Evolutionary conservation across 2,329 filamentous ascomycete genomes (phyloP).

Genomic region (Fusarium chlamydosporum): DNA sequence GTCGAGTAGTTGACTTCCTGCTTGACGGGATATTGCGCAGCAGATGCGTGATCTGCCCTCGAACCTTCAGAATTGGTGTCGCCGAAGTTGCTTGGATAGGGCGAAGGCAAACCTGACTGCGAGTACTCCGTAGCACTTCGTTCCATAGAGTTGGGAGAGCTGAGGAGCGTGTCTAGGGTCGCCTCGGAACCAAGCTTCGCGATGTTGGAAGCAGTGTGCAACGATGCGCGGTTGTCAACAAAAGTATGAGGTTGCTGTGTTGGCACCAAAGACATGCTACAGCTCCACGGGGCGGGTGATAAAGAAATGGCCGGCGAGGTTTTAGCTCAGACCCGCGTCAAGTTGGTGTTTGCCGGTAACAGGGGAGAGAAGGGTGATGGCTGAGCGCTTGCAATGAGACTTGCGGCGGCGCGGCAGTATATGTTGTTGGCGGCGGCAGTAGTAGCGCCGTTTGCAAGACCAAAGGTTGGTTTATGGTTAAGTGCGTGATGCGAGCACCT

Average conservation of each 20-base stretch:
- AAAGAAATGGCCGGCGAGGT: conserved; percentile 52
- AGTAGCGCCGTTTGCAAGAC: conserved; percentile 53
- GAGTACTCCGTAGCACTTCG: conserved; percentile 80
- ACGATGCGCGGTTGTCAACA: conserved; percentile 49
- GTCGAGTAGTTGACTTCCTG: conserved; percentile 85
- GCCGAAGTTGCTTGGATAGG: conserved; percentile 75
- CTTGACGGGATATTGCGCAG: conserved; percentile 88
- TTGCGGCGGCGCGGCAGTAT: conserved; percentile 56
- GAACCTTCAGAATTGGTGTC: conserved; percentile 86
- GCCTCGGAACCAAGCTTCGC: conserved; percentile 49
- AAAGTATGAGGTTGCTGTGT: conserved; percentile 54
- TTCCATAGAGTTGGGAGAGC: conserved; percentile 65
- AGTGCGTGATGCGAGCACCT: conserved; percentile 54
- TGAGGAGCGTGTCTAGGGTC: conserved; percentile 48
- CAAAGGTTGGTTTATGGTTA: conserved; percentile 53
- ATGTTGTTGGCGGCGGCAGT: conserved; percentile 55
- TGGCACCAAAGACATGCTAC: conserved; percentile 56
- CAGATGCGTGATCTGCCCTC: conserved; percentile 91
- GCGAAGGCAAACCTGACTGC: conserved; percentile 89
- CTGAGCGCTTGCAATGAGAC: conserved; percentile 52
- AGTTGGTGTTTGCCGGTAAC: conserved; percentile 50
- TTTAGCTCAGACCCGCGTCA: conserved; percentile 55
- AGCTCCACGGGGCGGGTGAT: conserved; percentile 52
- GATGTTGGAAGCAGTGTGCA: conserved; percentile 42
- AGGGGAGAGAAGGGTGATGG: conserved; percentile 50